Evolutionary conservation across 2,329 filamentous ascomycete genomes (phyloP), one percentile per base, ranked within the genome.

Genomic region (Hypoxylon rubiginosum): DNA sequence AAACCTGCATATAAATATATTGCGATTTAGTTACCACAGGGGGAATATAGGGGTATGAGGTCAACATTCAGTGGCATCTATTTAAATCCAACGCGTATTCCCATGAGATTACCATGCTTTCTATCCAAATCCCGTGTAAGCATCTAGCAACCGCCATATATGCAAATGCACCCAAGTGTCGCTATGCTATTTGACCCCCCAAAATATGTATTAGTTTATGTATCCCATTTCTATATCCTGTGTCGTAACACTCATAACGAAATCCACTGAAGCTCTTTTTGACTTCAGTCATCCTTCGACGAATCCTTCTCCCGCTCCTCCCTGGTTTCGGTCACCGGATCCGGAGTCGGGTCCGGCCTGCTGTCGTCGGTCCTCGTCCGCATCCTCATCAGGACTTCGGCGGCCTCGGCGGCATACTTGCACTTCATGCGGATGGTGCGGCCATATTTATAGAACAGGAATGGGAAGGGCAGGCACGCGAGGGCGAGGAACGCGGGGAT

Each of bases 371-470:
- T 55, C 17, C 39, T 57, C 19, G 67, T 53, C 36, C 67, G 64
- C 65, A 70, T 68, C 32, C 45, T 32, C 17, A 26, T 48, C 1
- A 70, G 54, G 19, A 91, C 86, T 10, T 82, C 83, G 30, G 90
- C 89, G 6, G 91, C 87, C 77, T 92, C 85, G 9, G 87, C 85
- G 5, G 91, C 88, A 74, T 86, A 94, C 80, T 90, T 90, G 84
- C 91, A 93, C 74, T 83, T 86, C 76, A 84, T 81, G 21, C 91
- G 85, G 71, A 94, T 91, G 28, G 68, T 21, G 6, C 78, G 80
- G 41, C 92, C 92, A 76, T 92, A 93, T 71, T 86, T 89, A 81
- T 92, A 92, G 78, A 95, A 92, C 15, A 95, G 77, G 77, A 92
- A 91, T 0, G 92, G 92, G 73, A 92, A 90, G 0, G 92, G 91